A percentile compares a stretch with the other conserved stretches of the same genome.
phyloP scores from a whole-genome alignment of 768 basidiomycete genomes.

The Lactarius hatsudake region DNA sequence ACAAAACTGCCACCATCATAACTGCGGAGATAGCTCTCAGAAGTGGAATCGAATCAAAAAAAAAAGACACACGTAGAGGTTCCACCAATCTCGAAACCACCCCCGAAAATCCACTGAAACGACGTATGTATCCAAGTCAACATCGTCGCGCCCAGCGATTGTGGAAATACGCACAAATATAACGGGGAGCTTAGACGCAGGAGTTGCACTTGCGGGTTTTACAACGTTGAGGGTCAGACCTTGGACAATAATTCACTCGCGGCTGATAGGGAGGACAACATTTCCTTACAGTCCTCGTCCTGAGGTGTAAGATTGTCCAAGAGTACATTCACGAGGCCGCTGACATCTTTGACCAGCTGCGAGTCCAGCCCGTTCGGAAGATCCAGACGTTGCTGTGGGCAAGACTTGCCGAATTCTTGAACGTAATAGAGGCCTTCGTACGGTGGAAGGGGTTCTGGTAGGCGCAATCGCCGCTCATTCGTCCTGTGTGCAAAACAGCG shows the following conservation, averaged over 20 bases:
- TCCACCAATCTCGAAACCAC: conserved; percentile 23
- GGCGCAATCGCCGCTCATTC: conserved; percentile 38
- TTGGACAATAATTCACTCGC: conserved; percentile 6
- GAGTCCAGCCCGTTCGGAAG: conserved; percentile 15
- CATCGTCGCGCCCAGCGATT: too few species aligned
- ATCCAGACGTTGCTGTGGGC: conserved; percentile 30
- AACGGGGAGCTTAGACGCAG: conserved; percentile 28
- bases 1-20: conserved; percentile 31
- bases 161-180: conserved; percentile 27
- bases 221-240: conserved; percentile 32
- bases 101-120: conserved; percentile 32
- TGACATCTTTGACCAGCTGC: not conserved
- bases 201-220: conserved; percentile 18
- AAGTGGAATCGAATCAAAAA: not conserved
- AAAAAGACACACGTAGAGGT: conserved; percentile 13
- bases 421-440: conserved; percentile 27
- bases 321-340: not conserved
- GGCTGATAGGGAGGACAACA: not conserved
- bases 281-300: conserved; percentile 30
- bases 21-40: conserved; percentile 1
- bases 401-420: conserved; percentile 29
- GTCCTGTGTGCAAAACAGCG: conserved; percentile 28
- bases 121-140: not conserved
- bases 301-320: conserved; percentile 11
- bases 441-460: conserved; percentile 29